Evolutionary conservation across 1,139 yeast genomes (phyloP).

Genomic region (Geotrichum aggregatum): DNA sequence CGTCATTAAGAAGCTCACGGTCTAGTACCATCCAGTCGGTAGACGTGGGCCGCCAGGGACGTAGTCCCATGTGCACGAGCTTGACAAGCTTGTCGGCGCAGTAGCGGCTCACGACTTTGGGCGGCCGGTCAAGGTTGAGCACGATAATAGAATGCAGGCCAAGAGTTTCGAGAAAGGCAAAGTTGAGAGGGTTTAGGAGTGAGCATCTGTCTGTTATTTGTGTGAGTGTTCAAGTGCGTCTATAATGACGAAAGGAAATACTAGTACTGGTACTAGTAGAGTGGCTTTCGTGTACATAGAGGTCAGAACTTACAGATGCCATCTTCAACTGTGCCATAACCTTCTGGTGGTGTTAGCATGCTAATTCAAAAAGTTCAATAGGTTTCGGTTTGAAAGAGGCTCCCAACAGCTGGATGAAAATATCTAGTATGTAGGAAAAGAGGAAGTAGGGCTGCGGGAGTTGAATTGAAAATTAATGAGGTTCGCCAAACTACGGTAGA

Average conservation of each 20-base stretch:
- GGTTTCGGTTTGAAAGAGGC: too few species aligned
- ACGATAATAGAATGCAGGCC: constrained; percentile 64
- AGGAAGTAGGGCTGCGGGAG: too few species aligned
- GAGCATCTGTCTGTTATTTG: constrained; percentile 45
- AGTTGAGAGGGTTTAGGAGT: constrained; percentile 60
- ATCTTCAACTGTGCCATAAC: constrained; percentile 57
- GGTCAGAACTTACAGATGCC: constrained; percentile 41
- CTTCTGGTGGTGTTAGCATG: constrained; percentile 59
- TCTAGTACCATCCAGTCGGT: constrained; percentile 35
- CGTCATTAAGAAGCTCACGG: constrained; percentile 37
- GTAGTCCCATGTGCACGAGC: constrained; percentile 38
- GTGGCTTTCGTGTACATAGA: too few species aligned
- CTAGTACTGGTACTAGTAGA: too few species aligned
- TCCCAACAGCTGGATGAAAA: too few species aligned
- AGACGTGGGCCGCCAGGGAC: constrained; percentile 38
- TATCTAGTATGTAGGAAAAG: too few species aligned
- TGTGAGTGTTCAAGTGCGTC: too few species aligned
- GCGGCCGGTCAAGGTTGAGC: constrained; percentile 59
- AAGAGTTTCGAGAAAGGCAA: constrained; percentile 70
- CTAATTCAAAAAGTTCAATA: too few species aligned
- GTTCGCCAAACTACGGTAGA: too few species aligned
- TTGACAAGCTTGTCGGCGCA: constrained; percentile 38
- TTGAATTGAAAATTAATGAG: too few species aligned
- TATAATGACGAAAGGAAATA: constrained; percentile 1
- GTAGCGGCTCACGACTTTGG: constrained; percentile 48